These are phyloP conservation scores for Auricularia auricula-judae DNA, from an alignment of 768 basidiomycete species.

Conservation along the genomic window DNA sequence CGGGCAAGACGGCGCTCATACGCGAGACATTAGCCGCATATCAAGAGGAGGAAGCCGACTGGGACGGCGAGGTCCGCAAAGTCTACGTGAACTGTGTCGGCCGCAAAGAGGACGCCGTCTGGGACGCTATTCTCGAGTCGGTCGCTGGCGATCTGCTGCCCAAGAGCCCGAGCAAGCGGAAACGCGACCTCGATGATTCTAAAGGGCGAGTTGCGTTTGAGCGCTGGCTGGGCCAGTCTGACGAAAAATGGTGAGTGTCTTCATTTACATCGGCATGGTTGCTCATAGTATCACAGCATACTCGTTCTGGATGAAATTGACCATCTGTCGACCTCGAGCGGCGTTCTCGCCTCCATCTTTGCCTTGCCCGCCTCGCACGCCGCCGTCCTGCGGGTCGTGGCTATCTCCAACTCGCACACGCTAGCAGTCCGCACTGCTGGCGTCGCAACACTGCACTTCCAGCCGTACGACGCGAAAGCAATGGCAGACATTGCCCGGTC, in stretches of 20 bases:
- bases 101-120: constrained; percentile 43
- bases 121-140: constrained; percentile 56
- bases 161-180: constrained; percentile 23
- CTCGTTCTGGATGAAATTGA: constrained; percentile 83
- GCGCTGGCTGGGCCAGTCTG: constrained; percentile 14
- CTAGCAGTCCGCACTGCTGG: constrained; percentile 36
- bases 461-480: constrained; percentile 65
- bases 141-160: constrained; percentile 20
- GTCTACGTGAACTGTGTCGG: constrained; percentile 68
- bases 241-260: constrained; percentile 39
- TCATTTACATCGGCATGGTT: background rate
- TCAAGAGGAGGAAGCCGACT: constrained; percentile 25
- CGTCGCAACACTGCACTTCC: constrained; percentile 64
- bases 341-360: constrained; percentile 53
- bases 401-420: constrained; percentile 85
- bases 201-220: constrained; percentile 5
- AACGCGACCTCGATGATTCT: constrained; percentile 22
- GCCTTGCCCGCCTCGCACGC: constrained; percentile 47
- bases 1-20: constrained; percentile 82
- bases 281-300: constrained; percentile 32
- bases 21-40: constrained; percentile 39
- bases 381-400: constrained; percentile 54
- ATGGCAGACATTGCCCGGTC: constrained; percentile 48
- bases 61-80: constrained; percentile 25
- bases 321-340: constrained; percentile 44